Conservation (phyloP, 2,329 filamentous ascomycete genomes). For the Neopestalotiopsis clavispora region DNA sequence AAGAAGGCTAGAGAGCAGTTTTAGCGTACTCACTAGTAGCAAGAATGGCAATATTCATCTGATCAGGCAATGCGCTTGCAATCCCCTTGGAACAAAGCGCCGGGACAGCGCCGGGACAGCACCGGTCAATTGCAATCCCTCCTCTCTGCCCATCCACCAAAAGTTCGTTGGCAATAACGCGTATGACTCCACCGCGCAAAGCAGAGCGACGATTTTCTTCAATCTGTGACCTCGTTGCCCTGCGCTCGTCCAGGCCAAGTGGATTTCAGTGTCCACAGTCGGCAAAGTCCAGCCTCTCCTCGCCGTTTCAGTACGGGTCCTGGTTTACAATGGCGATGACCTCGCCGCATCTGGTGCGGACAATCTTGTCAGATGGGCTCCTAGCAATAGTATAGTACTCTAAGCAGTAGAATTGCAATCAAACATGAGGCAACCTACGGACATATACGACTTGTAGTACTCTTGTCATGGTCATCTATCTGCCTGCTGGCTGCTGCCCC, state of each 20-base stretch:
- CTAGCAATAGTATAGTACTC: neutral
- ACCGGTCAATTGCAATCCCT: slow-evolving; percentile 10
- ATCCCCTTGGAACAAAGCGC: slow-evolving; percentile 11
- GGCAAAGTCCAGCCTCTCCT: slow-evolving; percentile 8
- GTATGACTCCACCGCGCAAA: slow-evolving; percentile 12
- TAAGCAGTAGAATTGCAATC: slow-evolving; percentile 1
- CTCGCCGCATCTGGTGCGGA: neutral
- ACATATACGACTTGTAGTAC: neutral
- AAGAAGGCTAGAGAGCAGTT: neutral
- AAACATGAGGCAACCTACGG: slow-evolving; percentile 6
- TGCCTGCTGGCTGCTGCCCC: neutral
- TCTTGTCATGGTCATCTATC: neutral
- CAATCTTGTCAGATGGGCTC: neutral
- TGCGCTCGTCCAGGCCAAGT: slow-evolving; percentile 2
- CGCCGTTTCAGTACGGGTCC: slow-evolving; percentile 3
- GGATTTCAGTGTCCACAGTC: slow-evolving; percentile 13
- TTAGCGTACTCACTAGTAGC: neutral
- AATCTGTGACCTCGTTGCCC: slow-evolving; percentile 15
- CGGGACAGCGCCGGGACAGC: slow-evolving; percentile 15
- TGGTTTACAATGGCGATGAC: neutral
- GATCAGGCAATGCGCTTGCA: slow-evolving; percentile 8
- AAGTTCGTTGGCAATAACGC: slow-evolving; percentile 10
- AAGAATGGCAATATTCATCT: neutral
- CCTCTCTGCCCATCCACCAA: slow-evolving; percentile 4
- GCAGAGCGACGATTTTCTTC: slow-evolving; percentile 7